phyloP scores from a whole-genome alignment of 2,329 filamentous ascomycete genomes.

The Xylariaceae sp. region DNA sequence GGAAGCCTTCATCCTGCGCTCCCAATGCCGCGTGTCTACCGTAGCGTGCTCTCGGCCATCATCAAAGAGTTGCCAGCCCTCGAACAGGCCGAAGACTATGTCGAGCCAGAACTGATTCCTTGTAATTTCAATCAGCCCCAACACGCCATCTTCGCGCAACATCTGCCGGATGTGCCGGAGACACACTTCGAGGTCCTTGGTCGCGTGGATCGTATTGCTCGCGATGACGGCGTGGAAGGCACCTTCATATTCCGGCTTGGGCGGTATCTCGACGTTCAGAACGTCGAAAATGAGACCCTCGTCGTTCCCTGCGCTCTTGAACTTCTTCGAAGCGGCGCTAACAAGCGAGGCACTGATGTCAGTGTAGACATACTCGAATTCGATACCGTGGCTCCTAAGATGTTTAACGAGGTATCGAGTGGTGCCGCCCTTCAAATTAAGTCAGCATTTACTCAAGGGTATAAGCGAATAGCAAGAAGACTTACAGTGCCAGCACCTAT shows the following conservation, averaged over 20 bases:
- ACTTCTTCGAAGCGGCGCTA: slow-evolving; percentile 23
- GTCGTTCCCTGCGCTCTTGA: slow-evolving; percentile 10
- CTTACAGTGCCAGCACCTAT: slow-evolving; percentile 3
- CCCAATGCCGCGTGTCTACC: slow-evolving; percentile 19
- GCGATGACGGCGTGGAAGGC: slow-evolving; percentile 32
- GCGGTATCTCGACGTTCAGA: slow-evolving; percentile 30
- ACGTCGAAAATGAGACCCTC: slow-evolving; percentile 24
- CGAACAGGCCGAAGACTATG: slow-evolving; percentile 32
- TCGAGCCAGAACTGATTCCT: slow-evolving; percentile 27
- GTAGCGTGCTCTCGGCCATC: slow-evolving; percentile 27
- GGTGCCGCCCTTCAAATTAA: slow-evolving; percentile 32
- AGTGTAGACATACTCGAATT: slow-evolving; percentile 40
- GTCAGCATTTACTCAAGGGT: neutral
- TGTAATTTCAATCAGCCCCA: slow-evolving; percentile 32
- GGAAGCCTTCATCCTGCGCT: slow-evolving; percentile 13
- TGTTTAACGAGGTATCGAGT: slow-evolving; percentile 29
- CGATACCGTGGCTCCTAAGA: slow-evolving; percentile 22
- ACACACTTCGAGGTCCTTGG: slow-evolving; percentile 21
- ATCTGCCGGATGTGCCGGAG: slow-evolving; percentile 24
- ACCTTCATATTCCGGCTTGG: slow-evolving; percentile 10
- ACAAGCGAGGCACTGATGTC: slow-evolving; percentile 37
- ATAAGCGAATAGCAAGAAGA: neutral
- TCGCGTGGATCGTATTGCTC: slow-evolving; percentile 37
- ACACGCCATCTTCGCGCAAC: slow-evolving; percentile 28
- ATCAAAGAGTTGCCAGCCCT: slow-evolving; percentile 35